phyloP scores from a whole-genome alignment of 371 early-diverging fungal genomes.

The Nematocida sp. region DNA sequence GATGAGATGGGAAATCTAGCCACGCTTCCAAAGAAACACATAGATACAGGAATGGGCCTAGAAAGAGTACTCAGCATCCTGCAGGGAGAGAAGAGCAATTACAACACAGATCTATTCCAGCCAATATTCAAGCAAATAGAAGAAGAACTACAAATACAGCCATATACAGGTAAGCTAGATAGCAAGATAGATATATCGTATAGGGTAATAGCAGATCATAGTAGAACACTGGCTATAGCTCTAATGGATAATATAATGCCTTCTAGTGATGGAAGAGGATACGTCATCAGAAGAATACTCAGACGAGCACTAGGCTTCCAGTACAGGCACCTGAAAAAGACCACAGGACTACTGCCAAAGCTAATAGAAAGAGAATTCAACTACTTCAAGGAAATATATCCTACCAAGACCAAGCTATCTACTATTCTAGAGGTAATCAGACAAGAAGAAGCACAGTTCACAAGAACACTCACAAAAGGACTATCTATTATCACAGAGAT shows the following conservation, averaged over 20 bases:
- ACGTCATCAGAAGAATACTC: slow-evolving; percentile 91
- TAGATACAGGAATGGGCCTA: slow-evolving; percentile 97
- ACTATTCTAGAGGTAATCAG: slow-evolving; percentile 80
- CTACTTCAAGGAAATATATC: slow-evolving; percentile 72
- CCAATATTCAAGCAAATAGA: slow-evolving; percentile 75
- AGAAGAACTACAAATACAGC: background rate
- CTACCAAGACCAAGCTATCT: slow-evolving; percentile 69
- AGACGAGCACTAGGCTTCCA: slow-evolving; percentile 89
- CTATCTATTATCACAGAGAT: slow-evolving; percentile 80
- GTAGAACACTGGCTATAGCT: slow-evolving; percentile 90
- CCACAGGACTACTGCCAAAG: slow-evolving; percentile 40
- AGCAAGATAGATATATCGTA: slow-evolving; percentile 93
- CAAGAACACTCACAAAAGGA: slow-evolving; percentile 92
- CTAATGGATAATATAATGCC: slow-evolving; percentile 90
- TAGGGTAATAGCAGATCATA: slow-evolving; percentile 95
- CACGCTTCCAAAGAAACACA: slow-evolving; percentile 83
- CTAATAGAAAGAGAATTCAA: slow-evolving; percentile 57
- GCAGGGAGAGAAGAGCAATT: slow-evolving; percentile 90
- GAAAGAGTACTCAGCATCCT: slow-evolving; percentile 92
- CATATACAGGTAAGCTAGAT: slow-evolving; percentile 7
- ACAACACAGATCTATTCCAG: slow-evolving; percentile 71
- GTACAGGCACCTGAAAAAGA: slow-evolving; percentile 68
- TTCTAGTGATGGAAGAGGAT: slow-evolving; percentile 94
- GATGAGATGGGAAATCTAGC: slow-evolving; percentile 80
- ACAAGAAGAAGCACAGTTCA: slow-evolving; percentile 88